phyloP scores from a whole-genome alignment of 345 rosid species.

The Rubroshorea leprosula region DNA sequence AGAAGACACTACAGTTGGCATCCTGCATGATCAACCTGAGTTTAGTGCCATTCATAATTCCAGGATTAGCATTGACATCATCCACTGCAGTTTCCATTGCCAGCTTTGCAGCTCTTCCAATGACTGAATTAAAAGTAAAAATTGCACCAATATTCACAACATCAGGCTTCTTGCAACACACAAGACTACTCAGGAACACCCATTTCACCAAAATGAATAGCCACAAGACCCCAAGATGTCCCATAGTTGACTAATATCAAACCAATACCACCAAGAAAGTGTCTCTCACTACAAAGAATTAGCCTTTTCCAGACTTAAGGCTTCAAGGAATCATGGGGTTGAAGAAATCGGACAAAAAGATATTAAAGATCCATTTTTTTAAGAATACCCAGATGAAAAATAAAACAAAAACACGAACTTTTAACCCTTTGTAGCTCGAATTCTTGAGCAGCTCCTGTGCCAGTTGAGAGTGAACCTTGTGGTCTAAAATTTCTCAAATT shows the following conservation, averaged over 20 bases:
- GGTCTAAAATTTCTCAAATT: too few relatives aligned
- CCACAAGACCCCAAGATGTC: background rate
- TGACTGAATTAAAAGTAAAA: slow-evolving; percentile 62
- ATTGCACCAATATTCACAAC: slow-evolving; percentile 63
- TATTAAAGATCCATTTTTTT: slow-evolving; percentile 6
- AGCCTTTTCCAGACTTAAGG: background rate
- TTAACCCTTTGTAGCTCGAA: background rate
- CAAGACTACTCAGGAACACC: slow-evolving; percentile 23
- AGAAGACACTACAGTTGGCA: slow-evolving; percentile 56
- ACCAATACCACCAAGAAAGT: background rate
- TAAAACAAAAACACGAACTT: background rate
- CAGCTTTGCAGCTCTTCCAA: slow-evolving; percentile 71
- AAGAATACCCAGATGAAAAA: slow-evolving; percentile 12
- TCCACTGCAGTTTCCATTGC: slow-evolving; percentile 61
- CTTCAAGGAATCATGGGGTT: background rate
- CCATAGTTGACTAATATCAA: background rate
- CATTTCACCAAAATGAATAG: slow-evolving; percentile 15
- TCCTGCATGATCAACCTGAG: slow-evolving; percentile 41
- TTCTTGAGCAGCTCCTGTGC: background rate
- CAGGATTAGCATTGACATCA: slow-evolving; percentile 51
- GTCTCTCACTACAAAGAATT: background rate
- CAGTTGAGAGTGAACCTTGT: too few relatives aligned
- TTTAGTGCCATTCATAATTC: slow-evolving; percentile 48
- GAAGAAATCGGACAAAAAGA: background rate
- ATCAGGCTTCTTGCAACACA: slow-evolving; percentile 32